Conservation (phyloP, 2,329 filamentous ascomycete genomes). For the Coccinonectria pachysandricola region DNA sequence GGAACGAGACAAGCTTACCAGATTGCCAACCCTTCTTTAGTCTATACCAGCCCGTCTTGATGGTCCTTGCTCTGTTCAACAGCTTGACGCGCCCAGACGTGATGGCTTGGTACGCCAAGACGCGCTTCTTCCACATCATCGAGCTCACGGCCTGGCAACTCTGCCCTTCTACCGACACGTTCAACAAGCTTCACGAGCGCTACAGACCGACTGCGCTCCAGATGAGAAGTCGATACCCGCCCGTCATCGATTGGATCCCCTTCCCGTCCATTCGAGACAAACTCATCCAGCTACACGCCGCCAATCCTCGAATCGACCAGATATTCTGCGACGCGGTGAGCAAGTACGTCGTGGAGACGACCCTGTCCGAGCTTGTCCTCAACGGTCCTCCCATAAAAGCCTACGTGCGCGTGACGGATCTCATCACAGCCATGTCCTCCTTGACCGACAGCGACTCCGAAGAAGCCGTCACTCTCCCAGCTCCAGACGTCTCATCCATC, state of each 20-base stretch:
- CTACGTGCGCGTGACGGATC: conserved; percentile 21
- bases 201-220: conserved; percentile 20
- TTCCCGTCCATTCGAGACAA: conserved; percentile 20
- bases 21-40: no score
- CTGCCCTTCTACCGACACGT: conserved; percentile 18
- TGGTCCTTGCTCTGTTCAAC: conserved; percentile 25
- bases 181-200: conserved; percentile 16
- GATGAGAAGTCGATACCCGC: conserved; percentile 14
- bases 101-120: conserved; percentile 31
- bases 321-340: conserved; percentile 25
- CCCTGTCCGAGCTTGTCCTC: conserved; percentile 18
- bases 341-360: conserved; percentile 21
- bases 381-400: conserved; percentile 17
- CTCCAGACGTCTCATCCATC: conserved; percentile 12
- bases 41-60: conserved; percentile 20
- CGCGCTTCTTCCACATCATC: conserved; percentile 24
- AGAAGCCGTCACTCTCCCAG: conserved; percentile 11
- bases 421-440: conserved; percentile 19
- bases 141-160: conserved; percentile 25
- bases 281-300: conserved; percentile 20
- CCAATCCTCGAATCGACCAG: conserved; percentile 21
- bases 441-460: conserved; percentile 1
- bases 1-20: no score
- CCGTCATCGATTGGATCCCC: conserved; percentile 23
- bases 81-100: conserved; percentile 25